Evolutionary conservation across 225 moss, liverwort and hornwort genomes (phyloP), one percentile per base, ranked within the genome.

Genomic region (Asterella californica): DNA sequence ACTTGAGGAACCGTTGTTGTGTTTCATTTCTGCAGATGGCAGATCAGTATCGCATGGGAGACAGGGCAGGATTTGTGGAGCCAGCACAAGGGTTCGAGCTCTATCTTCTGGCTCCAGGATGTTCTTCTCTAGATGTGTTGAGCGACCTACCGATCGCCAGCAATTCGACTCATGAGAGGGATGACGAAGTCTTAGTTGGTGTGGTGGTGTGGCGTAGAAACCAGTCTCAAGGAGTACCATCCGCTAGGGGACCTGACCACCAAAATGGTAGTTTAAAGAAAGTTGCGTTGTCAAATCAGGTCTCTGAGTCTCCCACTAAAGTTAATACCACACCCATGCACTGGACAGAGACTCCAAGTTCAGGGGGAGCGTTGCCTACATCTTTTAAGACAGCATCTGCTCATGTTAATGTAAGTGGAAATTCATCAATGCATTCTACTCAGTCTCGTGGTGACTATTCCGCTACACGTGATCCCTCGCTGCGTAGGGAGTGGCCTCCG

Each of bases 161-260:
- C 85, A 80, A 85, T 85, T 85, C 74, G 87, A 72, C 83, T 77
- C 63, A 81, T 71, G 84, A 89, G 84, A 82, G 89, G 90, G 83
- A 82, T 49, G 79, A 87, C 18, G 91, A 91, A 88, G 85, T 88
- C 81, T 86, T 92, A 86, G 92, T 94, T 79, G 94, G 94, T 84
- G 96, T 96, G 78, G 88, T 96, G 85, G 96, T 96, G 83, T 94
- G 96, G 96, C 96, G 96, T 85, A 94, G 87, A 92, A 89, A 87
- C 89, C 89, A 89, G 52, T 80, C 81, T 75, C 84, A 81, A 80
- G 86, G 90, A 76, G 63, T 87, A 79, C 84, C 88, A 78, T 86
- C 91, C 76, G 78, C 82, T 91, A 88, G 89, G 83, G 88, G 81
- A 79, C 85, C 91, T 88, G 91, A 93, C 81, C 91, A 92, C 82